Evolutionary conservation across 805 yeast species (phyloP).

Genomic region (Jamesozyma lodderae): DNA sequence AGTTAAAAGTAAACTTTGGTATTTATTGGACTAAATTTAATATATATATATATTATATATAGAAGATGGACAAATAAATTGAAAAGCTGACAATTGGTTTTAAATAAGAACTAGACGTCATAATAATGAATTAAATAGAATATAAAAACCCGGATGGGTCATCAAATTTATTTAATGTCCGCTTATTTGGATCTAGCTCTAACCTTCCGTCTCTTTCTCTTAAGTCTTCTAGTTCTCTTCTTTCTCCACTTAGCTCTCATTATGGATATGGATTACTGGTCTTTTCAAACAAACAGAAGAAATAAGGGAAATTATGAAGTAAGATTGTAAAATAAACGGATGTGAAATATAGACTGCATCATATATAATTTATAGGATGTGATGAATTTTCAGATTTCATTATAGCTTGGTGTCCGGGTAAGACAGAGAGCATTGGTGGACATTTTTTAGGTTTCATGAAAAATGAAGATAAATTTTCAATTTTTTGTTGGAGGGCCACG

Average conservation of each 20-base stretch:
- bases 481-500: no score
- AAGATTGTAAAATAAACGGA: neutral
- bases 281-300: neutral
- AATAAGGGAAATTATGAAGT: neutral
- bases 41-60: constrained; percentile 1
- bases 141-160: neutral
- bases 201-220: constrained; percentile 99
- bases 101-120: constrained; percentile 1
- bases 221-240: constrained; percentile 99
- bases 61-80: constrained; percentile 1
- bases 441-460: no score
- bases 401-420: no score
- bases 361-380: neutral
- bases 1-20: no score
- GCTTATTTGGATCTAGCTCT: constrained; percentile 99
- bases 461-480: no score
- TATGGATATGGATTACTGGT: constrained; percentile 19
- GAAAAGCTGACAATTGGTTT: neutral
- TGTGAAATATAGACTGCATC: neutral
- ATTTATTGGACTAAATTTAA: constrained; percentile 1
- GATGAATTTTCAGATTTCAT: no score
- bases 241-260: constrained; percentile 99
- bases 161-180: constrained; percentile 24
- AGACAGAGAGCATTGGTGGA: no score
- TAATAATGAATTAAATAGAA: constrained; percentile 2